Evolutionary conservation across 257 asterid genomes (phyloP).

Genomic region (Penstemon davidsonii): DNA sequence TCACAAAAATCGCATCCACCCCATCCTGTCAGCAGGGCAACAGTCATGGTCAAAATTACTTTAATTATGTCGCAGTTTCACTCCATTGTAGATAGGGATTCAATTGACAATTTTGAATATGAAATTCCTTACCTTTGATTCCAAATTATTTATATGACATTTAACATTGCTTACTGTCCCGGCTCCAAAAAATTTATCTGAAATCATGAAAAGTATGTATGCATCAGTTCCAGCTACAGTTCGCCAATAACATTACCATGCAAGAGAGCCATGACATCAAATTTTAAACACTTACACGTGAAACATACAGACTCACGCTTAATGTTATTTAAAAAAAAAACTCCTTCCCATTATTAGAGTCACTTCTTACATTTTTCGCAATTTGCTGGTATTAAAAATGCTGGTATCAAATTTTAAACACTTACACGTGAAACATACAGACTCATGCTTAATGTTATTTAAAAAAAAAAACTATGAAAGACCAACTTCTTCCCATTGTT

Average conservation of each 20-base stretch:
- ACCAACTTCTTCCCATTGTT: too few relatives aligned
- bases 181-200: slow-evolving; percentile 84
- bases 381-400: not conserved
- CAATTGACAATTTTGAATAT: slow-evolving; percentile 16
- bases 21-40: slow-evolving; percentile 47
- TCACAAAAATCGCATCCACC: slow-evolving; percentile 88
- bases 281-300: slow-evolving; percentile 16
- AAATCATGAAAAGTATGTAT: slow-evolving; percentile 26
- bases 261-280: not conserved
- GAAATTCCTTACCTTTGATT: slow-evolving; percentile 55
- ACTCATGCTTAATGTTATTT: slow-evolving; percentile 4
- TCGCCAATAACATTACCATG: not conserved
- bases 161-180: slow-evolving; percentile 78
- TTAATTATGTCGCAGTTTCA: slow-evolving; percentile 11
- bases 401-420: slow-evolving; percentile 10
- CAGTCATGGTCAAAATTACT: not conserved
- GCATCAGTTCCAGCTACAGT: slow-evolving; percentile 2
- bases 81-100: not conserved
- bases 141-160: slow-evolving; percentile 71
- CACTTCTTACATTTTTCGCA: too few relatives aligned
- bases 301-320: not conserved
- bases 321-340: not conserved
- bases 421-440: not conserved
- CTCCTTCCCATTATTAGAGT: too few relatives aligned
- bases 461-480: too few relatives aligned